Percentiles rank a stretch among this genome's conserved stretches.
phyloP scores from a whole-genome alignment of 345 rosid genomes.

The Dovyalis caffra region DNA sequence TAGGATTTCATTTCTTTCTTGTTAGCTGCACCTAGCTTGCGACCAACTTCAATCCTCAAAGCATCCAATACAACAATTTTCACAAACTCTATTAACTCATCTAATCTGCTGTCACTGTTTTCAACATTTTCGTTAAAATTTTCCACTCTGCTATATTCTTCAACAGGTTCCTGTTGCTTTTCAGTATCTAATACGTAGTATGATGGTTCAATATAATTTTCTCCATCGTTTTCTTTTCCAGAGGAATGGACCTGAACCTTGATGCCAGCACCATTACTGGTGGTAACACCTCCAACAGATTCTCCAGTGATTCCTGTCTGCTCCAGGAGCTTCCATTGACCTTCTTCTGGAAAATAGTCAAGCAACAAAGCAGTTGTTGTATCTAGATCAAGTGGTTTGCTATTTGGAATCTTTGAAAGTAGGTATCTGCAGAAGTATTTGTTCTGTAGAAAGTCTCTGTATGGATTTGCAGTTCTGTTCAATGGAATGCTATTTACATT shows the following conservation, averaged over 20 bases:
- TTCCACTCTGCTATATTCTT: slow-evolving; percentile 30
- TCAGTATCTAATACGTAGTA: slow-evolving; percentile 62
- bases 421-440: slow-evolving; percentile 38
- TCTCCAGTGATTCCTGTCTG: slow-evolving; percentile 46
- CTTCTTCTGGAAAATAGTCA: slow-evolving; percentile 90
- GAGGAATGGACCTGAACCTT: slow-evolving; percentile 27
- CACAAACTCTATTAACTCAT: slow-evolving; percentile 55
- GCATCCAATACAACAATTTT: slow-evolving; percentile 57
- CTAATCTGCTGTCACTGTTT: slow-evolving; percentile 29
- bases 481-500: slow-evolving; percentile 38
- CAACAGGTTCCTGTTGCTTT: slow-evolving; percentile 39
- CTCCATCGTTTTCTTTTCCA: slow-evolving; percentile 26
- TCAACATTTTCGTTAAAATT: slow-evolving; percentile 28
- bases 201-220: slow-evolving; percentile 59
- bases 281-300: slow-evolving; percentile 29
- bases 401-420: slow-evolving; percentile 42
- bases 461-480: slow-evolving; percentile 31
- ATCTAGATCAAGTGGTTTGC: slow-evolving; percentile 62
- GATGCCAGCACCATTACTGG: slow-evolving; percentile 25
- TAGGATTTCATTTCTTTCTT: slow-evolving; percentile 50
- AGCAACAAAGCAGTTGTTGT: slow-evolving; percentile 70
- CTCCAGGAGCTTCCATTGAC: slow-evolving; percentile 84
- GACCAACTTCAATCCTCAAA: slow-evolving; percentile 70
- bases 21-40: slow-evolving; percentile 59
- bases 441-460: slow-evolving; percentile 35